Evolutionary conservation across 768 basidiomycete species (phyloP), one percentile per base, ranked within the genome.

Genomic region (Neoboletus magnificus): DNA sequence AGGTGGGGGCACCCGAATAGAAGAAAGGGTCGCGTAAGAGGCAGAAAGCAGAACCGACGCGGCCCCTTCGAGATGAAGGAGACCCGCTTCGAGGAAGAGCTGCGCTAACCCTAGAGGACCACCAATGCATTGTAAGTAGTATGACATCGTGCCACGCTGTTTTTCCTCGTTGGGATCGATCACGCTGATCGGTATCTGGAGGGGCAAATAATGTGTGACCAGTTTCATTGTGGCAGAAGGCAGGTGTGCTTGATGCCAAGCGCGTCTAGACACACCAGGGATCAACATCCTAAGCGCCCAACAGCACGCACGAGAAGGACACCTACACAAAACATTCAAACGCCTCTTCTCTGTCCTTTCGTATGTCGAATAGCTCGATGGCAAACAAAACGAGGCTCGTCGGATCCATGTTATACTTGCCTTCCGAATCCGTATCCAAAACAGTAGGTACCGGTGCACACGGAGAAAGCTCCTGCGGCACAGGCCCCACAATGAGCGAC

Each of bases 351-450:
- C 79, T 83, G 48, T 90, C 82, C 65, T 84, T 85, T 45, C 87
- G 78, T 47, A 92, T 89, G 66, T 91, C 89, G 46, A 81, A 80
- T 39, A 86, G 65, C 61, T 92, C 90, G 41, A 90, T 73, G 10
- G 80, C 90, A 56, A 84, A 79, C 50, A 91, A 71, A 1, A 85
- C 83, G 27, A 92, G 73, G 70, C 89, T 91, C 15, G 90, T 92
- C 2, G 90, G 84, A 67, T 92, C 90, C 87, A 92, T 90, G 61
- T 92, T 91, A 61, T 87, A 92, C 62, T 81, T 79, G 44, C 81
- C 77, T 55, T 91, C 88, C 18, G 57, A 48, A 37, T 63, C 67
- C 29, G 77, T 70, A 50, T 82, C 76, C 66, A 83, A 82, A 9
- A 83, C 75, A 33, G 82, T 73, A 1, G 84, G 78, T 51, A 79